phyloP scores from a whole-genome alignment of 345 rosid genomes.

The Psidium friedrichsthalianum region DNA sequence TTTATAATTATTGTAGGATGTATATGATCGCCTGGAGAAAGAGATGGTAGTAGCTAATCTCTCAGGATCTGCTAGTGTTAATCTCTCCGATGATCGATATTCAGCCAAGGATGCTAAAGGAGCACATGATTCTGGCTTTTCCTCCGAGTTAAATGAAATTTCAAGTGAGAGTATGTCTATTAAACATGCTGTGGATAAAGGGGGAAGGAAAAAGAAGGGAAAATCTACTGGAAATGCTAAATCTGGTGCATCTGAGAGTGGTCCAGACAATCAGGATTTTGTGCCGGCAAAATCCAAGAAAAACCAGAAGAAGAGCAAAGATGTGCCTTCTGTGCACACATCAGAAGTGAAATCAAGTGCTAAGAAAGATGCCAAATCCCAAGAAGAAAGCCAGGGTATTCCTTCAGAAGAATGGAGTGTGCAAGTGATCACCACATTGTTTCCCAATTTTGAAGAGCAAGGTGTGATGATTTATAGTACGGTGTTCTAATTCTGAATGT shows the following conservation, averaged over 20 bases:
- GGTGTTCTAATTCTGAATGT: background rate
- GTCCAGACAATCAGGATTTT: conserved; percentile 51
- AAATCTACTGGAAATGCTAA: conserved; percentile 46
- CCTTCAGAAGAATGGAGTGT: conserved; percentile 79
- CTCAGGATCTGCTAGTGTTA: conserved; percentile 28
- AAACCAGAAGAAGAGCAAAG: conserved; percentile 81
- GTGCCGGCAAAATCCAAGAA: conserved; percentile 65
- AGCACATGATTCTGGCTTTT: conserved; percentile 31
- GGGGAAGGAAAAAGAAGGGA: conserved; percentile 76
- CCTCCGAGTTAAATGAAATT: conserved; percentile 36
- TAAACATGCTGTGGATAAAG: conserved; percentile 42
- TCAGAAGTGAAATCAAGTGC: conserved; percentile 48
- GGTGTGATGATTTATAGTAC: conserved; percentile 23
- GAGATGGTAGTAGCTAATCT: conserved; percentile 54
- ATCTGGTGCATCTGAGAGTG: conserved; percentile 31
- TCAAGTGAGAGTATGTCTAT: conserved; percentile 27
- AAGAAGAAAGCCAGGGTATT: conserved; percentile 40
- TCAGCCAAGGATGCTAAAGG: conserved; percentile 30
- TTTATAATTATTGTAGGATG: conserved; percentile 29
- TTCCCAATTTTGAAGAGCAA: conserved; percentile 85
- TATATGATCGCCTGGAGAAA: conserved; percentile 66
- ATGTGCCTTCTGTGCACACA: conserved; percentile 37
- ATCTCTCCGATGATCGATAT: conserved; percentile 15
- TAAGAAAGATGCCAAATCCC: conserved; percentile 54
- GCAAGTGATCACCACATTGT: conserved; percentile 39